Conservation (phyloP, 164 flowering plant genomes). For the Echeveria elegans region DNA sequence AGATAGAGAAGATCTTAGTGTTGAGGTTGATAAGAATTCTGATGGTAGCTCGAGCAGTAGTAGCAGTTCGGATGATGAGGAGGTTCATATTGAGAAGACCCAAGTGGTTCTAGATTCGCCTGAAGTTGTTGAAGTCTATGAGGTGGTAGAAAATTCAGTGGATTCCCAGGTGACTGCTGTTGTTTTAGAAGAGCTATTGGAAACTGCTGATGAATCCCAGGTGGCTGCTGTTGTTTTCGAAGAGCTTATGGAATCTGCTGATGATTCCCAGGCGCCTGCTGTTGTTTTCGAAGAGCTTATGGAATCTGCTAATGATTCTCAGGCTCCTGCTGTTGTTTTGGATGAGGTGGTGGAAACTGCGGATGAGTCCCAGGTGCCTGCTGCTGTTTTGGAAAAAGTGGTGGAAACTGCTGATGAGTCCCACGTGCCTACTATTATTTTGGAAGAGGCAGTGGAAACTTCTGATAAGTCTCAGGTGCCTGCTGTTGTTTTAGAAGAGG, state of each 20-base stretch:
- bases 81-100: neutral
- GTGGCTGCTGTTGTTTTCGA: neutral
- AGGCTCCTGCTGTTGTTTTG: neutral
- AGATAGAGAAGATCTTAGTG: neutral
- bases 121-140: neutral
- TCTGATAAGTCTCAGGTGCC: no score
- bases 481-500: neutral
- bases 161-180: neutral
- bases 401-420: neutral
- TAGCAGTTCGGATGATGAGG: conserved; percentile 5
- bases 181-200: no score
- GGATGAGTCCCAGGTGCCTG: neutral
- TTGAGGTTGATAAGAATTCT: neutral
- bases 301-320: no score
- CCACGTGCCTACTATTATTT: neutral
- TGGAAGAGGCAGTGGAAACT: no score
- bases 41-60: neutral
- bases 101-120: neutral
- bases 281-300: neutral
- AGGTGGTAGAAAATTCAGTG: neutral
- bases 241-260: neutral
- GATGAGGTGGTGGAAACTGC: neutral
- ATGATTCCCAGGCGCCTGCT: neutral
- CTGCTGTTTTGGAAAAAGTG: neutral
- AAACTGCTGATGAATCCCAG: neutral